These are phyloP conservation scores for Jamesozyma piceae DNA, from an alignment of 805 yeast genomes.

Conservation along the genomic window DNA sequence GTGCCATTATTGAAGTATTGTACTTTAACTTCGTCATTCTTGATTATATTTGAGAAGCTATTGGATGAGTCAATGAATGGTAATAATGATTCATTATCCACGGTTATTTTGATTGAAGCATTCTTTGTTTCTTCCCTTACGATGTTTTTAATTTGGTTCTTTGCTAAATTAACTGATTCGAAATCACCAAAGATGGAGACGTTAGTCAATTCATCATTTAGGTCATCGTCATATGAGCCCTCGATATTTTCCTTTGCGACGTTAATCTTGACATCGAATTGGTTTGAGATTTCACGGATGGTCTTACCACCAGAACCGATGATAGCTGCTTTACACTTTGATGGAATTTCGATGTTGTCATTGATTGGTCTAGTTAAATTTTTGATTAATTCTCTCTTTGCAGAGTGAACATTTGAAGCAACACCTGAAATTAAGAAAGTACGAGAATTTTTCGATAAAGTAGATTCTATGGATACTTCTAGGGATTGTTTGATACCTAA, in stretches of 20 bases:
- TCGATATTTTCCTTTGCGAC: conserved; percentile 28
- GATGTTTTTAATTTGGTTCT: conserved; percentile 55
- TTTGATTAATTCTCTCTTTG: conserved; percentile 66
- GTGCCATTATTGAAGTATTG: conserved; percentile 20
- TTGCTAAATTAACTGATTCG: conserved; percentile 73
- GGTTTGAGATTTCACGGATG: conserved; percentile 68
- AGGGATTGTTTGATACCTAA: conserved; percentile 46
- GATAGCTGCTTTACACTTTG: conserved; percentile 63
- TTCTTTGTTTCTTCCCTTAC: conserved; percentile 66
- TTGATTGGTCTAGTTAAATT: conserved; percentile 68
- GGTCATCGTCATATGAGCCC: conserved; percentile 42
- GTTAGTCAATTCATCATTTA: conserved; percentile 48
- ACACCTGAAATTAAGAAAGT: conserved; percentile 77
- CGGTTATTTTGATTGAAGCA: conserved; percentile 41
- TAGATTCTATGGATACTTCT: conserved; percentile 68
- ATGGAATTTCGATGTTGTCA: conserved; percentile 57
- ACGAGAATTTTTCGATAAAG: conserved; percentile 69
- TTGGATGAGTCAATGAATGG: conserved; percentile 26
- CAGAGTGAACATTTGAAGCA: conserved; percentile 52
- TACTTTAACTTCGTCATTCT: conserved; percentile 19
- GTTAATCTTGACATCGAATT: conserved; percentile 65
- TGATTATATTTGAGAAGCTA: conserved; percentile 3
- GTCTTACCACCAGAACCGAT: conserved; percentile 84
- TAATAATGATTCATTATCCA: conserved; percentile 31
- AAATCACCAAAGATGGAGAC: conserved; percentile 74